Conservation (phyloP, 1,284 basidiomycete genomes). For the Fomitopsis palustris region DNA sequence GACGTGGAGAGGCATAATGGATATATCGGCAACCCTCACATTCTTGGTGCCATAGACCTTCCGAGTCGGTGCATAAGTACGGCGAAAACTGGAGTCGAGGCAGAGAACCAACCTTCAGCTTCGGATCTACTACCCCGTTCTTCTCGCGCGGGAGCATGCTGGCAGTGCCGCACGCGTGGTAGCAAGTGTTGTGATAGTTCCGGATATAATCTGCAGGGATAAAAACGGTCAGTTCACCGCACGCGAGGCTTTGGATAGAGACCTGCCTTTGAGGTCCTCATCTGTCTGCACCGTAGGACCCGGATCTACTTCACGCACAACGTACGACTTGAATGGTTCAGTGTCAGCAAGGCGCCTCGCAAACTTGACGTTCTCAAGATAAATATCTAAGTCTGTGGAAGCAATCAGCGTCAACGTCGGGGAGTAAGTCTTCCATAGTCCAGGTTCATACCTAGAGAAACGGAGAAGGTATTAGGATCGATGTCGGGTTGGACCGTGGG, state of each 20-base stretch:
- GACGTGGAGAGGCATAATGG: constrained; percentile 22
- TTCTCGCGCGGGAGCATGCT: constrained; percentile 45
- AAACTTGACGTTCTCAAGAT: constrained; percentile 12
- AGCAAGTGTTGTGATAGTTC: constrained; percentile 4
- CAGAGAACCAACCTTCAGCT: constrained; percentile 27
- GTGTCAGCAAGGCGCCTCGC: constrained; percentile 11
- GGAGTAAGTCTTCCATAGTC: background rate
- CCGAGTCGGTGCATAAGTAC: background rate
- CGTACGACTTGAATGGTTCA: constrained; percentile 12
- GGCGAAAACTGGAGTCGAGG: background rate
- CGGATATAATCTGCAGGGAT: constrained; percentile 12
- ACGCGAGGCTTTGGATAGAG: background rate
- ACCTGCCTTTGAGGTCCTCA: constrained; percentile 11
- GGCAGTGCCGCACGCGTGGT: constrained; percentile 9
- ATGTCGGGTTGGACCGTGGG: constrained; percentile 7
- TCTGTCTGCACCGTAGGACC: constrained; percentile 9
- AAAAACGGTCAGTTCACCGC: background rate
- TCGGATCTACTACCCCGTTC: constrained; percentile 50
- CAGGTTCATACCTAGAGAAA: constrained; percentile 2
- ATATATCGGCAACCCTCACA: constrained; percentile 29
- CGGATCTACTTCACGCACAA: constrained; percentile 12
- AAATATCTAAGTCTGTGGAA: constrained; percentile 15
- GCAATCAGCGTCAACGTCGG: background rate
- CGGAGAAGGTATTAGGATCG: constrained; percentile 8
- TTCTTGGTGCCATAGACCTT: constrained; percentile 21